Evolutionary conservation across 371 early-diverging fungal genomes (phyloP).

Genomic region (Smittium culicis): DNA sequence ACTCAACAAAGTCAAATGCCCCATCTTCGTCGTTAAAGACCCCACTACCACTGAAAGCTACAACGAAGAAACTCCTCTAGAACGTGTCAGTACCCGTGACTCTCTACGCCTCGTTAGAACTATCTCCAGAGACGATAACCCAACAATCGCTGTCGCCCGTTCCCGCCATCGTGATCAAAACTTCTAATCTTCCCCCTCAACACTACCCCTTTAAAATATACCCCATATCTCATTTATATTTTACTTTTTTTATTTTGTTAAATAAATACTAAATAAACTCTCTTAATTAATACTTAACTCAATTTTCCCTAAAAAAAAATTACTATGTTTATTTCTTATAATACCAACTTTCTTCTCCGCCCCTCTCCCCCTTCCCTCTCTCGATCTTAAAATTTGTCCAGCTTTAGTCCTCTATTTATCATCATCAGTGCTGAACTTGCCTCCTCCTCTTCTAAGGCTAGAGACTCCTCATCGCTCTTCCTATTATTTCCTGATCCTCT

Average conservation of each 20-base stretch:
- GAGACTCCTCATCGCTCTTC: neutral
- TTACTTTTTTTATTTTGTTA: neutral
- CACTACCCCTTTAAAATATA: too few species aligned
- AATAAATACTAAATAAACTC: too few species aligned
- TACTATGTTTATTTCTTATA: neutral
- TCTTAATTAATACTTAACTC: too few species aligned
- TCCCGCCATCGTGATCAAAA: constrained; percentile 9
- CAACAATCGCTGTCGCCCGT: constrained; percentile 4
- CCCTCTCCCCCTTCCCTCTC: neutral
- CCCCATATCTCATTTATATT: neutral
- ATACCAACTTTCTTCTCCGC: neutral
- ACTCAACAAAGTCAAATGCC: constrained; percentile 10
- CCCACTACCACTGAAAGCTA: neutral
- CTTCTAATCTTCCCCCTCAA: constrained; percentile 10
- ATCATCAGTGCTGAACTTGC: neutral
- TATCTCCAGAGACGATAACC: constrained; percentile 5
- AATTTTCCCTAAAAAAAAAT: too few species aligned
- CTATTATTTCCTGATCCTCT: neutral
- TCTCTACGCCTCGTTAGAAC: constrained; percentile 9
- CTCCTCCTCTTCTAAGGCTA: neutral
- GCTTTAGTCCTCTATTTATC: neutral
- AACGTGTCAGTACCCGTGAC: constrained; percentile 8
- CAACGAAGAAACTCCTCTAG: constrained; percentile 9
- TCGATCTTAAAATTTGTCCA: neutral
- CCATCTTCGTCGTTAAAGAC: constrained; percentile 9